Base-by-base conservation (phyloP, 768 basidiomycete species). In the button mushroom (Agaricus bisporus) region DNA sequence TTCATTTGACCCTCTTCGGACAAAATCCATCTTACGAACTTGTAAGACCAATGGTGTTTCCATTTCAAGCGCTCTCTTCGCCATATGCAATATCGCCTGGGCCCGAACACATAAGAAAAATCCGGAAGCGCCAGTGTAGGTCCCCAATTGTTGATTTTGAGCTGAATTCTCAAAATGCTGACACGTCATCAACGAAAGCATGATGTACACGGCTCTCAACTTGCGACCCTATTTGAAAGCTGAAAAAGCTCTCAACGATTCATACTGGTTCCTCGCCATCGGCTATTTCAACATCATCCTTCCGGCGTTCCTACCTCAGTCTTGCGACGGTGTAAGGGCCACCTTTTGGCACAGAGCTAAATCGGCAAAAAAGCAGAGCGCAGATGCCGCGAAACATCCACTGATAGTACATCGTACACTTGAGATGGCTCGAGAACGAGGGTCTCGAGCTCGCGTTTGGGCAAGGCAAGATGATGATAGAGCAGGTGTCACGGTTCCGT, bases 191-290 rank as follows among this genome's bases (percentile, higher is more conserved):
- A 32, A 7, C 32, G 11, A 17, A 54, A 85, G 82, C 52, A 80
- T 92, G 82, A 84, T 93, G 80, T 94, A 94, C 66, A 88, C 88
- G 7, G 89, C 91, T 11, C 72, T 91, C 46, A 93, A 92, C 66
- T 70, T 91, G 37, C 80, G 91, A 3, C 82, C 85, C 4, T 77
- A 80, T 62, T 68, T 83, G 38, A 60, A 70, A 38, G 68, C 69
- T 25, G 69, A 72, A 51, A 73, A 70, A 48, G 62, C 73, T 2
- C 62, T 72, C 17, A 71, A 77, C 58, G 75, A 78, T 56, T 90
- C 88, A 10, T 88, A 88, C 70, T 90, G 86, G 83, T 88, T 84
- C 71, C 74, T 91, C 32, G 81, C 85, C n/a, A 81, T 89, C 52
- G 83, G 85, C 4, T 89, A 87, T 69, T 88, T 86, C 75, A 91